Evolutionary conservation across 306 rosid genomes (phyloP).

Genomic region (Cicer pinnatifidum): DNA sequence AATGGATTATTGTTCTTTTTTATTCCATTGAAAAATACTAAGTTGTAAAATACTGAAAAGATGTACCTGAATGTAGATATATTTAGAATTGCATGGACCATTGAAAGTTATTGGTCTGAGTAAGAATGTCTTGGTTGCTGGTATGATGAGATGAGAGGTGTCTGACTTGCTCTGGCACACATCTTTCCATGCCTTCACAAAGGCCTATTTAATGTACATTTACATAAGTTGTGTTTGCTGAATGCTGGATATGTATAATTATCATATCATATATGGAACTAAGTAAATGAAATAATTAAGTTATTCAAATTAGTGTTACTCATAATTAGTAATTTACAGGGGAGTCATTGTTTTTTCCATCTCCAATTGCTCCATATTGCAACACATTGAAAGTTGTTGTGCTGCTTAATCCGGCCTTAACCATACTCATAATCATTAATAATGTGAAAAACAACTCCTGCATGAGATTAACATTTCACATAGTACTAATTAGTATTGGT

Average conservation of each 20-base stretch:
- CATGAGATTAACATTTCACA: slow-evolving; percentile 19
- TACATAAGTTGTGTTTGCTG: not conserved
- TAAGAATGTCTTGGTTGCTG: slow-evolving; percentile 49
- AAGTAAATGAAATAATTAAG: not conserved
- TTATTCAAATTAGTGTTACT: not conserved
- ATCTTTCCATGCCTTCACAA: slow-evolving; percentile 54
- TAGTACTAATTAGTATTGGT: too few relatives aligned
- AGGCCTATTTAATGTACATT: slow-evolving; percentile 48
- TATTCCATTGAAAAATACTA: not conserved
- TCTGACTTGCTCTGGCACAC: slow-evolving; percentile 42
- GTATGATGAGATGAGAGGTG: slow-evolving; percentile 41
- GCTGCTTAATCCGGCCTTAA: slow-evolving; percentile 46
- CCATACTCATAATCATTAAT: slow-evolving; percentile 41
- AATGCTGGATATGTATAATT: not conserved
- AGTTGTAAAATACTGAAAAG: not conserved
- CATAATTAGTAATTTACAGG: slow-evolving; percentile 44
- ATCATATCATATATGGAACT: not conserved
- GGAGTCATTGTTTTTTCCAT: slow-evolving; percentile 56
- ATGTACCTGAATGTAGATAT: slow-evolving; percentile 50
- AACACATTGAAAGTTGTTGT: slow-evolving; percentile 53
- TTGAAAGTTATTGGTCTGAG: slow-evolving; percentile 46
- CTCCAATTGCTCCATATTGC: slow-evolving; percentile 59
- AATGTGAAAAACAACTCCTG: slow-evolving; percentile 43
- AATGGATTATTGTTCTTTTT: not conserved
- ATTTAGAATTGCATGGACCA: slow-evolving; percentile 56